Conservation (phyloP, 352 stramenopile genomes). For the Phytophthora uliginosa region DNA sequence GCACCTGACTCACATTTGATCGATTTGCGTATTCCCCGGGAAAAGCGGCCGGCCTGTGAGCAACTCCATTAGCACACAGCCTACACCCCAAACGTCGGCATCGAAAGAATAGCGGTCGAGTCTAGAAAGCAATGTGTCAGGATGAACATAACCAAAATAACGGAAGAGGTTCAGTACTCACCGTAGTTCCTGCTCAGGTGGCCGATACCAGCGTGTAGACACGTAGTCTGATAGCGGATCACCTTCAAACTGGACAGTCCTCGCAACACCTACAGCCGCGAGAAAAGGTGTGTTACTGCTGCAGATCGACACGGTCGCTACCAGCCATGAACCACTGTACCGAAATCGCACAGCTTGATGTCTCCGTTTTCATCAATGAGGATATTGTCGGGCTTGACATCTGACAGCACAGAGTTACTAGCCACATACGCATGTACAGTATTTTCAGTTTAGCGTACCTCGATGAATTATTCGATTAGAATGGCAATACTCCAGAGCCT, state of each 20-base stretch:
- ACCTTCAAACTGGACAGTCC: slow-evolving; percentile 83
- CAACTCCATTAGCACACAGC: slow-evolving; percentile 81
- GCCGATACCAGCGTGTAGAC: slow-evolving; percentile 84
- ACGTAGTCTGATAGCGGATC: slow-evolving; percentile 86
- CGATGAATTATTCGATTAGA: slow-evolving; percentile 85
- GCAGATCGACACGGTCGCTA: not conserved
- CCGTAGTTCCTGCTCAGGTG: slow-evolving; percentile 85
- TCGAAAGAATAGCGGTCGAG: slow-evolving; percentile 86
- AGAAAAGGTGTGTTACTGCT: not conserved
- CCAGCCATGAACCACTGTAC: slow-evolving; percentile 25
- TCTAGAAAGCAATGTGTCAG: slow-evolving; percentile 29
- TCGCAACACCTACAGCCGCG: slow-evolving; percentile 56
- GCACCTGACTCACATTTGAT: slow-evolving; percentile 66
- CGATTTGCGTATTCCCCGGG: slow-evolving; percentile 79
- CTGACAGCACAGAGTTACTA: slow-evolving; percentile 30
- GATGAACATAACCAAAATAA: not conserved
- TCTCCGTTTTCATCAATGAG: slow-evolving; percentile 77
- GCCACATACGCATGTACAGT: not conserved
- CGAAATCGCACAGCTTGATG: slow-evolving; percentile 87
- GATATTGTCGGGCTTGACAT: slow-evolving; percentile 89
- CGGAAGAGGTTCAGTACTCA: slow-evolving; percentile 14
- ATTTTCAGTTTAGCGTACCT: slow-evolving; percentile 41
- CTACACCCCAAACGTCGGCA: slow-evolving; percentile 86
- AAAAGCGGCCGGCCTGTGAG: slow-evolving; percentile 83
- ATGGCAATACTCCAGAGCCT: slow-evolving; percentile 83